A percentile compares a stretch with the other conserved stretches of the same genome.
These are phyloP conservation scores for Musa troglodytarum DNA, from an alignment of 176 grass and related monocot species.

Conservation along the genomic window DNA sequence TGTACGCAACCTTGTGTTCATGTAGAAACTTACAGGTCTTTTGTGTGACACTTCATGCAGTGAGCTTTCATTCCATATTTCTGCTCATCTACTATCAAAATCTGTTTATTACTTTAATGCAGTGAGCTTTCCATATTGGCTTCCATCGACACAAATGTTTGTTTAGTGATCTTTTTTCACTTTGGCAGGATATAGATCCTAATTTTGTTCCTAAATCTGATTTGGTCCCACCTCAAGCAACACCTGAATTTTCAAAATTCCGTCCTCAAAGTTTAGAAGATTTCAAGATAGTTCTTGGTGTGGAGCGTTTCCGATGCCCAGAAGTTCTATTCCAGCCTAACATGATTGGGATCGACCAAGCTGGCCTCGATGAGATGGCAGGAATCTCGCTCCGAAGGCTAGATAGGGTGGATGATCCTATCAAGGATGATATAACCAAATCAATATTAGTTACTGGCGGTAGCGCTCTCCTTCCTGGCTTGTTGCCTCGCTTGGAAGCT, in stretches of 20 bases:
- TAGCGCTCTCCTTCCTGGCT: slow-evolving; percentile 65
- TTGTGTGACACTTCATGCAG: not conserved
- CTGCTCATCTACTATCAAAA: no score
- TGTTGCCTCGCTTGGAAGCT: slow-evolving; percentile 66
- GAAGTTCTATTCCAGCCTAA: slow-evolving; percentile 82
- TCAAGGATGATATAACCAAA: slow-evolving; percentile 64
- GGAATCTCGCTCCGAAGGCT: slow-evolving; percentile 65
- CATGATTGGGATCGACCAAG: slow-evolving; percentile 80
- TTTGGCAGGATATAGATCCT: slow-evolving; percentile 77
- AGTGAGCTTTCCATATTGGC: no score
- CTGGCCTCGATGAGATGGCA: slow-evolving; percentile 73
- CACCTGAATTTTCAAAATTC: slow-evolving; percentile 37
- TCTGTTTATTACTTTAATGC: no score
- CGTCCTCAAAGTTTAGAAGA: slow-evolving; percentile 58
- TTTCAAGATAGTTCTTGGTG: slow-evolving; percentile 56
- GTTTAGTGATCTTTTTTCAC: not conserved
- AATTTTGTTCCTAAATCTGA: slow-evolving; percentile 60
- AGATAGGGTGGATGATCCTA: slow-evolving; percentile 33
- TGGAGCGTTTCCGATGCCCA: slow-evolving; percentile 69
- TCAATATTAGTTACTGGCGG: slow-evolving; percentile 79
- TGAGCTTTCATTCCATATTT: not conserved
- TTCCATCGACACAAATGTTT: not conserved
- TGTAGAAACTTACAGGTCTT: not conserved
- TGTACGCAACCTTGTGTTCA: not conserved
- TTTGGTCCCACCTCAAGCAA: slow-evolving; percentile 22